Base-by-base conservation (phyloP, 2,329 filamentous ascomycete genomes). In the Aspergillus floridensis region DNA sequence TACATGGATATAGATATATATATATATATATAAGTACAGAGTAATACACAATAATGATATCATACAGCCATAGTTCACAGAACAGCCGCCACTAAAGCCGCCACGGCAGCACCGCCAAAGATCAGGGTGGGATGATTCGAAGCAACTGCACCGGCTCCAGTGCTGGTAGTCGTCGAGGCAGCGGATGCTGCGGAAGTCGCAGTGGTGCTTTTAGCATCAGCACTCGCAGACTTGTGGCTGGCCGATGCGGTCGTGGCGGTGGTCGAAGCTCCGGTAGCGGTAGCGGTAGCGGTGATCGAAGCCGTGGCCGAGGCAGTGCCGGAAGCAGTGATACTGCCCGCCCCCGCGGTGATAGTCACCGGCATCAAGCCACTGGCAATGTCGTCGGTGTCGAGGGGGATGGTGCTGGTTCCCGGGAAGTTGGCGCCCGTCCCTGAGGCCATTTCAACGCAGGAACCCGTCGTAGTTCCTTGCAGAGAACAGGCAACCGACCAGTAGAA, bases 341-440 rank as follows among this genome's bases (percentile, higher is more conserved):
- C 59, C 0, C 62, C 66, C 1, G 62, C 61, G 4, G 68, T 70
- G 48, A 71, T 58, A 8, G 65, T 71, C 2, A 71, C 67, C 2
- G 64, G 63, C 26, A 68, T 46, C 0, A 58, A 49, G 5, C 29
- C 41, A 29, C 26, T 29, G 26, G 26, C 26, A 22, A 68, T 49
- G 19, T 66, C 57, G 5, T 54, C 49, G 16, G 38, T n/a, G 8
- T 41, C 55, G 7, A 60, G 22, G 4, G 64, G 62, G 21, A 32
- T 52, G 5, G 59, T 63, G 26, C 52, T 55, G 3, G 61, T 64
- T 5, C 62, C 62, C 0, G 64, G 61, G 35, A 62, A 63, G n/a
- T 61, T 63, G 16, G 63, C 60, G 1, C 46, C 62, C 3, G 55
- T n/a, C 1, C 66, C 66, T 14, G 57, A 62, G 1, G 56, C 49